Conservation (phyloP, 1,139 yeast species). For the Zygosaccharomyces pseudobailii region DNA sequence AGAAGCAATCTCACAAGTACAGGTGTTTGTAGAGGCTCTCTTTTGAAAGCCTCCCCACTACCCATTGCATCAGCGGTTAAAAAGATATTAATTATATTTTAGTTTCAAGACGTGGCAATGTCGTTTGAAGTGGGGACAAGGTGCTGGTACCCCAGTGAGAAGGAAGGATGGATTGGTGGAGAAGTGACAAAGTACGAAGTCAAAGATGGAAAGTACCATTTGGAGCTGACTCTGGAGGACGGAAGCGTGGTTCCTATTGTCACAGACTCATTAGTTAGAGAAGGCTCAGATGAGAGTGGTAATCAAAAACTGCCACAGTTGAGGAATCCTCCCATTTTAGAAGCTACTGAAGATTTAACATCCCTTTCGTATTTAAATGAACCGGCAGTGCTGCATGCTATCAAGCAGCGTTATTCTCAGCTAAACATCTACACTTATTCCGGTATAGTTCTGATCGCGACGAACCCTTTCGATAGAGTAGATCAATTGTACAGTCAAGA, state of each 20-base stretch:
- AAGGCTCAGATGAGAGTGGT: slow-evolving; percentile 10
- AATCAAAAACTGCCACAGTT: slow-evolving; percentile 58
- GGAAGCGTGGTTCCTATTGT: slow-evolving; percentile 55
- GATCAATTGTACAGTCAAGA: slow-evolving; percentile 90
- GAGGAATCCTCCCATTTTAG: slow-evolving; percentile 90
- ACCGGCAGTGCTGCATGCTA: slow-evolving; percentile 94
- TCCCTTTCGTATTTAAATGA: slow-evolving; percentile 89
- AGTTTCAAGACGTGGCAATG: slow-evolving; percentile 13
- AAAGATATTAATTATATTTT: background rate
- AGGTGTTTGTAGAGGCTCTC: background rate
- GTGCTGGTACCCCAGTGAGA: slow-evolving; percentile 92
- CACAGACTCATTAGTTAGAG: slow-evolving; percentile 42
- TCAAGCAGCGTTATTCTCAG: slow-evolving; percentile 81
- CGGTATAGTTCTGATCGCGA: slow-evolving; percentile 94
- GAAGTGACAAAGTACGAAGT: slow-evolving; percentile 56
- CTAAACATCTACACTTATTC: slow-evolving; percentile 91
- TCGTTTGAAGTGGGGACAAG: slow-evolving; percentile 44
- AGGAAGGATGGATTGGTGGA: slow-evolving; percentile 89
- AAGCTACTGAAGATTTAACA: slow-evolving; percentile 79
- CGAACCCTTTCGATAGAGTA: slow-evolving; percentile 90
- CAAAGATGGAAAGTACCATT: slow-evolving; percentile 49
- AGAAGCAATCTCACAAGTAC: background rate
- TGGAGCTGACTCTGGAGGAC: slow-evolving; percentile 60
- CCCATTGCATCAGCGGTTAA: background rate
- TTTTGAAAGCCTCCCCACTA: background rate